Percentiles rank a stretch among this genome's conserved stretches.
These are phyloP conservation scores for Aspergillus nomiae DNA, from an alignment of 2,329 filamentous ascomycete species.

Conservation along the genomic window DNA sequence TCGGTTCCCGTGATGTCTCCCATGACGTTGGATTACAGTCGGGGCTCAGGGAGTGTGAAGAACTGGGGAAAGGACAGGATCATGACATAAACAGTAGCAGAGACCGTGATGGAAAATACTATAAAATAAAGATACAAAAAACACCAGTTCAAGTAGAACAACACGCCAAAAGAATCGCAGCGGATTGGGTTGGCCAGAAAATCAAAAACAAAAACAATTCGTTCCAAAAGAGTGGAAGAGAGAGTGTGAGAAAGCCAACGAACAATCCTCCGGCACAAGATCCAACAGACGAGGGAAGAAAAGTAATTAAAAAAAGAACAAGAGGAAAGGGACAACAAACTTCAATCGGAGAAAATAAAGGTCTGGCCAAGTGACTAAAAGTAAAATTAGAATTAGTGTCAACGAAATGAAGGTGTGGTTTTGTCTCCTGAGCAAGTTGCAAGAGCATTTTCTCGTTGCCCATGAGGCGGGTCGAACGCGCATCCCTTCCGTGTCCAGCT, in stretches of 20 bases:
- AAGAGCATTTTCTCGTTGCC: neutral
- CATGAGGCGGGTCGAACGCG: constrained; percentile 11
- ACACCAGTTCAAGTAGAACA: neutral
- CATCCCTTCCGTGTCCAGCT: constrained; percentile 19
- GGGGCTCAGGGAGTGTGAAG: constrained; percentile 17
- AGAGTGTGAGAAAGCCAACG: neutral
- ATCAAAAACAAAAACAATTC: neutral
- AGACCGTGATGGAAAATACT: neutral
- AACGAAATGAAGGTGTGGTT: neutral
- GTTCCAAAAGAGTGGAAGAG: neutral
- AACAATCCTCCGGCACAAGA: neutral
- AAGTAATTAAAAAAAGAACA: neutral
- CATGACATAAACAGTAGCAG: constrained; percentile 16
- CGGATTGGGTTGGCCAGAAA: neutral
- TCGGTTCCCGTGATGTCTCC: constrained; percentile 35
- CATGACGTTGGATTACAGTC: constrained; percentile 30
- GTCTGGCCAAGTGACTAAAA: constrained; percentile 6
- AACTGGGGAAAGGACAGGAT: constrained; percentile 7
- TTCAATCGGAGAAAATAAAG: constrained; percentile 1
- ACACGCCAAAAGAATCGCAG: neutral
- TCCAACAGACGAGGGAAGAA: neutral
- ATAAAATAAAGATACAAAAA: constrained; percentile 2
- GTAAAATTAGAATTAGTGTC: neutral
- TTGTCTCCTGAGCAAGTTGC: neutral
- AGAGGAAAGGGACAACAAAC: constrained; percentile 6